A percentile compares a stretch with the other conserved stretches of the same genome.
Conservation (phyloP, 768 basidiomycete genomes). For the Russula griseocarnosa region DNA sequence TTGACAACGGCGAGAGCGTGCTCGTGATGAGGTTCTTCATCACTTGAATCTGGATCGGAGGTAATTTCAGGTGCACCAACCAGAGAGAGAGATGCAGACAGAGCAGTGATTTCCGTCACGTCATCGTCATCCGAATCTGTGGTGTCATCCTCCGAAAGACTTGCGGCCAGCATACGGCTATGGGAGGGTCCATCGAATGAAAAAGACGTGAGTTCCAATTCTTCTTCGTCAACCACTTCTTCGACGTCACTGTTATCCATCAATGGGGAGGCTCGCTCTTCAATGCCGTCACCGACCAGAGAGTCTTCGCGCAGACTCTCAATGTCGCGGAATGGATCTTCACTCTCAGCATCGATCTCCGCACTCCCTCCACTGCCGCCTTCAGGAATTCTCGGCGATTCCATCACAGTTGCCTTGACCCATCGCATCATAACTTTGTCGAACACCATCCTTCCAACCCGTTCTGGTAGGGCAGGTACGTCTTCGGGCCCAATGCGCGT, state of each 20-base stretch:
- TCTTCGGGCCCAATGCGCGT: conserved; percentile 79
- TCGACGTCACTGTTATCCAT: conserved; percentile 40
- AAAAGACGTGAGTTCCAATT: conserved; percentile 65
- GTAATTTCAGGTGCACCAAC: conserved; percentile 12
- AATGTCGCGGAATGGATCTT: conserved; percentile 90
- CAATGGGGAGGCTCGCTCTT: conserved; percentile 13
- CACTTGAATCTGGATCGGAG: conserved; percentile 22
- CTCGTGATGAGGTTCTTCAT: conserved; percentile 20
- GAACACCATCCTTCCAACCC: conserved; percentile 83
- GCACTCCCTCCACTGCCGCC: conserved; percentile 34
- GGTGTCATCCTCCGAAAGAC: conserved; percentile 35
- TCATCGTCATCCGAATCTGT: conserved; percentile 42
- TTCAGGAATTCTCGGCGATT: conserved; percentile 31
- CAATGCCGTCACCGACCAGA: conserved; percentile 24
- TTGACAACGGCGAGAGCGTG: conserved; percentile 21
- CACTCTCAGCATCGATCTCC: conserved; percentile 52
- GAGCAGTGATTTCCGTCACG: conserved; percentile 30
- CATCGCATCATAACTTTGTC: conserved; percentile 82
- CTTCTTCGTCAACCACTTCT: conserved; percentile 58
- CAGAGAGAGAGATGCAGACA: conserved; percentile 27
- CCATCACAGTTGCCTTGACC: conserved; percentile 58
- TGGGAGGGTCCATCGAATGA: conserved; percentile 61
- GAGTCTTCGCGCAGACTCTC: conserved; percentile 67
- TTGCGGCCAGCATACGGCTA: conserved; percentile 34
- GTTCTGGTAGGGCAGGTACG: conserved; percentile 65